phyloP scores from a whole-genome alignment of 2,329 filamentous ascomycete species.

The Cladophialophora psammophila region DNA sequence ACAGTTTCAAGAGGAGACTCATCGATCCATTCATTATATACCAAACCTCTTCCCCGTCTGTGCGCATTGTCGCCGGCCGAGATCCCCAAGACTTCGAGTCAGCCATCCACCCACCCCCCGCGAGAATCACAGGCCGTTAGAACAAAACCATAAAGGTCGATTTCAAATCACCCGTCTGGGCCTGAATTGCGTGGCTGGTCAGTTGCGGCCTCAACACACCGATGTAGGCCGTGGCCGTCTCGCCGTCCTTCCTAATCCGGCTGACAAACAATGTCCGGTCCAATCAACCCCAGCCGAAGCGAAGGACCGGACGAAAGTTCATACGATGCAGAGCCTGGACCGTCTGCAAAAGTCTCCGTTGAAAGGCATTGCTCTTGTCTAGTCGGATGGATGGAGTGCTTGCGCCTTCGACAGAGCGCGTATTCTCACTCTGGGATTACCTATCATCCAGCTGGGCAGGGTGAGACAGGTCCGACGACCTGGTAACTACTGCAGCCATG shows the following conservation, averaged over 20 bases:
- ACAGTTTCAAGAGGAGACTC: too few relatives aligned
- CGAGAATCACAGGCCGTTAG: neutral
- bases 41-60: too few relatives aligned
- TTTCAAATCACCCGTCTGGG: neutral
- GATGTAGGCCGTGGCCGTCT: slow-evolving; percentile 3
- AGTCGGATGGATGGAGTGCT: neutral
- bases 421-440: neutral
- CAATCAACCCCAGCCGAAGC: neutral
- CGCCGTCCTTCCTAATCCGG: neutral
- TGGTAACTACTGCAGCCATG: neutral
- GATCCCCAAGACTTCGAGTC: neutral
- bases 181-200: neutral
- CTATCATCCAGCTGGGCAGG: neutral
- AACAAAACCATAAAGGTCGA: neutral
- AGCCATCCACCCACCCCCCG: neutral
- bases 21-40: too few relatives aligned
- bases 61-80: too few relatives aligned
- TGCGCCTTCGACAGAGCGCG: neutral
- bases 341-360: neutral
- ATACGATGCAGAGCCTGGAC: neutral
- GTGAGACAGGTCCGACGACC: too few relatives aligned
- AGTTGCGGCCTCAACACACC: neutral
- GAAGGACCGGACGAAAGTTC: neutral
- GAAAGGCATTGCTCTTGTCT: neutral
- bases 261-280: neutral